Evolutionary conservation across 2,329 filamentous ascomycete species (phyloP), one percentile per base, ranked within the genome.

Genomic region (Trichoderma sp.): DNA sequence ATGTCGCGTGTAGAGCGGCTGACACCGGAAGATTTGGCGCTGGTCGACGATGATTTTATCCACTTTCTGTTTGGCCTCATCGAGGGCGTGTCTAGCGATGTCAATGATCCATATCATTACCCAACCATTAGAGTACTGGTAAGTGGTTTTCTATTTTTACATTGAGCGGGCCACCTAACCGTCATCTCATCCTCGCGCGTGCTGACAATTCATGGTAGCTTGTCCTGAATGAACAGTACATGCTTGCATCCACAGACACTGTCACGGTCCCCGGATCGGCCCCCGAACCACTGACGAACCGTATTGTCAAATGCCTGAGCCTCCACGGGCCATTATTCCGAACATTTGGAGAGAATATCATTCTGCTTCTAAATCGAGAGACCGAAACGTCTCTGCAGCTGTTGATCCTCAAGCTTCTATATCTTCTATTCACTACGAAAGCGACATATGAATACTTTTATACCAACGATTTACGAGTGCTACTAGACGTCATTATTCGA

Each of bases 381-480:
- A 93, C 91, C 11, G 94, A 98, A 79, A 97, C 96, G 0, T 95
- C 94, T 1, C 87, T 97, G 46, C 96, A 99, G 79, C 86, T 99
- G 30, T 86, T 99, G n/a, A 98, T 98, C 70, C 85, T 99, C 52
- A 99, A 99, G 80, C 87, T 97, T 5, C 84, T 99, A 32, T 99
- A 98, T 80, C 88, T 99, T 43, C 86, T 99, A 11, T 99, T 99
- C 80, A 97, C 94, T 5, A 98, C 93, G 11, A 89, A 89, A 68
- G 88, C 91, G 18, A 99, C 96, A 0, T 93, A 96, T 78, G 96
- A 99, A 81, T 99, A 98, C 80, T 99, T 99, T 77, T 99, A 98
- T 80, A 97, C 94, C 32, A 99, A 99, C 77, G 96, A 99, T 76
- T 85, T 99, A 34, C 92, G 93, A 69, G 96, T 99, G 5, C 87